phyloP scores from a whole-genome alignment of 345 rosid species.

The Eucalyptus sp. region DNA sequence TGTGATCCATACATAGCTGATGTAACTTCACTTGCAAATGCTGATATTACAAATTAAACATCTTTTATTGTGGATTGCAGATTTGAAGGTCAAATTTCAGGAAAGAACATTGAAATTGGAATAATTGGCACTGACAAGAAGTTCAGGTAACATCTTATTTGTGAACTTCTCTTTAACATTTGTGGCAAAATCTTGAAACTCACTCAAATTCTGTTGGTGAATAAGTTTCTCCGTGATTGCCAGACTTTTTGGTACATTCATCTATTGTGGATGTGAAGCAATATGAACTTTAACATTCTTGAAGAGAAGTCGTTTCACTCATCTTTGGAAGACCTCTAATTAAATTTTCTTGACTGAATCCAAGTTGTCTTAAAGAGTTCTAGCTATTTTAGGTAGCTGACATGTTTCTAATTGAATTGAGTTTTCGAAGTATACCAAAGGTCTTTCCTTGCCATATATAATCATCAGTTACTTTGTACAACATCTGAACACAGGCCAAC shows the following conservation, averaged over 20 bases:
- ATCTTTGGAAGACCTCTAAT: not conserved
- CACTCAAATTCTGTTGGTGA: not conserved
- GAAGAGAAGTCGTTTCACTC: not conserved
- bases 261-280: not conserved
- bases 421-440: not conserved
- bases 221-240: not conserved
- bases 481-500: not conserved
- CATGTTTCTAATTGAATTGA: not conserved
- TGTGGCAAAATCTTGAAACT: not conserved
- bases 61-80: slow-evolving; percentile 21
- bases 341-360: not conserved
- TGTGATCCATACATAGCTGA: not conserved
- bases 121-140: slow-evolving; percentile 64
- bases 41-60: not conserved
- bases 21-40: not conserved
- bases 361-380: not conserved
- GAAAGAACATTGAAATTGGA: slow-evolving; percentile 87
- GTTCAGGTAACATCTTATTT: slow-evolving; percentile 36
- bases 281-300: not conserved
- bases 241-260: not conserved
- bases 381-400: not conserved
- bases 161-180: not conserved
- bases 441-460: not conserved
- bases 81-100: slow-evolving; percentile 85
- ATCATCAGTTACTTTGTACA: not conserved